A percentile compares a stretch with the other conserved stretches of the same genome.
These are phyloP conservation scores for Ogataea methanolica DNA, from an alignment of 805 yeast genomes.

Conservation along the genomic window DNA sequence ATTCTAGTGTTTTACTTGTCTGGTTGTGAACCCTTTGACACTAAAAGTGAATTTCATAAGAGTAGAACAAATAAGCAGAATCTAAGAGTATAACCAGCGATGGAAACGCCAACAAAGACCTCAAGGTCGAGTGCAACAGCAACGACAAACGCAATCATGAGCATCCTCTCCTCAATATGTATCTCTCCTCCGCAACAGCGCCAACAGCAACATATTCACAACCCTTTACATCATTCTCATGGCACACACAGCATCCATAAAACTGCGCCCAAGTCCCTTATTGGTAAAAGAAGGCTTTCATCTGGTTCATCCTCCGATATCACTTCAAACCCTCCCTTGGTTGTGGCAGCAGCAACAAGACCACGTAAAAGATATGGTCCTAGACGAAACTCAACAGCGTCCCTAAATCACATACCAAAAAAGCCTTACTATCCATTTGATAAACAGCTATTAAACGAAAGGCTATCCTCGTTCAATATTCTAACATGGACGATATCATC, in stretches of 20 bases:
- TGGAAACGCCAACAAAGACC: background rate
- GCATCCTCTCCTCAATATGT: slow-evolving; percentile 16
- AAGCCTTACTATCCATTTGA: slow-evolving; percentile 20
- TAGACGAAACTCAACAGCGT: background rate
- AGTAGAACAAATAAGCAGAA: background rate
- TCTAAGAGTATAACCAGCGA: background rate
- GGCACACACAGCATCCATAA: slow-evolving; percentile 1
- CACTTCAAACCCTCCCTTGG: background rate
- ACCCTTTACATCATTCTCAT: background rate
- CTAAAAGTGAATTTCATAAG: background rate
- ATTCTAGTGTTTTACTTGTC: too few relatives aligned
- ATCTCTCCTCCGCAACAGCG: slow-evolving; percentile 6
- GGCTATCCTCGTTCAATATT: slow-evolving; percentile 41
- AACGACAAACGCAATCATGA: slow-evolving; percentile 15
- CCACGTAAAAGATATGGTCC: background rate
- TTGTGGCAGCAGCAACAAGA: slow-evolving; percentile 3
- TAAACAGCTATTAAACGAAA: slow-evolving; percentile 28
- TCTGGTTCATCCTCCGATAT: slow-evolving; percentile 12
- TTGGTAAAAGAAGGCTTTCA: slow-evolving; percentile 15
- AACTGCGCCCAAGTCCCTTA: background rate
- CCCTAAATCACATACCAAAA: background rate
- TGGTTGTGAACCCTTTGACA: background rate
- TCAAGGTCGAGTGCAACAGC: background rate
- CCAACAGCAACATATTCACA: background rate
- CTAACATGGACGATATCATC: slow-evolving; percentile 42